A percentile compares a stretch with the other conserved stretches of the same genome.
Evolutionary conservation across 768 basidiomycete genomes (phyloP).

Genomic region (Psilocybe azurescens): DNA sequence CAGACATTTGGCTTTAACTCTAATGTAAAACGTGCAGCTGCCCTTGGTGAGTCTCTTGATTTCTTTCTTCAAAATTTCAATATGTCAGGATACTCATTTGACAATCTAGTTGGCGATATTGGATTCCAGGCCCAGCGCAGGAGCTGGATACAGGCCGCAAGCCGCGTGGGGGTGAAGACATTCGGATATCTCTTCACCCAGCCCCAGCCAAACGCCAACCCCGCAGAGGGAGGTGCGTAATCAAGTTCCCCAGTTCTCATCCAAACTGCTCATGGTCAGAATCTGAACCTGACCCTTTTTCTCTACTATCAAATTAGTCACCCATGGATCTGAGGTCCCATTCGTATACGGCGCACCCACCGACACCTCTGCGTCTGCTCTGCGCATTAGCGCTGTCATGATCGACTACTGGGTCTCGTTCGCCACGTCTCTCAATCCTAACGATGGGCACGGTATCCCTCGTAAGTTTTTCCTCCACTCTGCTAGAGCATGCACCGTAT

Average conservation of each 20-base stretch:
- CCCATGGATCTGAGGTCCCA: conserved; percentile 37
- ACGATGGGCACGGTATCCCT: conserved; percentile 37
- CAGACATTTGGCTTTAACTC: conserved; percentile 45
- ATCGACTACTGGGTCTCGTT: conserved; percentile 51
- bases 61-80: neutral
- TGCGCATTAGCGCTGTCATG: conserved; percentile 36
- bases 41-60: conserved; percentile 27
- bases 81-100: neutral
- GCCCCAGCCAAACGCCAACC: conserved; percentile 30
- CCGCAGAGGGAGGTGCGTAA: conserved; percentile 35
- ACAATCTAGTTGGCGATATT: conserved; percentile 40
- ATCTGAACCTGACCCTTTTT: no score
- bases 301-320: conserved; percentile 22
- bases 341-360: conserved; percentile 39
- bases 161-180: conserved; percentile 38
- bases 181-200: conserved; percentile 51
- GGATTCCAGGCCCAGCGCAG: conserved; percentile 44
- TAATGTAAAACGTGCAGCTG: conserved; percentile 36
- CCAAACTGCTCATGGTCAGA: neutral
- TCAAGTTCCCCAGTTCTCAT: neutral
- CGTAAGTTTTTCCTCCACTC: conserved; percentile 26
- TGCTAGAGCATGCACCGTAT: neutral
- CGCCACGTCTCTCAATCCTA: conserved; percentile 41
- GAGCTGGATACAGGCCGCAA: conserved; percentile 43
- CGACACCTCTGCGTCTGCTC: conserved; percentile 26